phyloP scores from a whole-genome alignment of 495 filamentous ascomycete species.

The Chaetomidium leptoderma region DNA sequence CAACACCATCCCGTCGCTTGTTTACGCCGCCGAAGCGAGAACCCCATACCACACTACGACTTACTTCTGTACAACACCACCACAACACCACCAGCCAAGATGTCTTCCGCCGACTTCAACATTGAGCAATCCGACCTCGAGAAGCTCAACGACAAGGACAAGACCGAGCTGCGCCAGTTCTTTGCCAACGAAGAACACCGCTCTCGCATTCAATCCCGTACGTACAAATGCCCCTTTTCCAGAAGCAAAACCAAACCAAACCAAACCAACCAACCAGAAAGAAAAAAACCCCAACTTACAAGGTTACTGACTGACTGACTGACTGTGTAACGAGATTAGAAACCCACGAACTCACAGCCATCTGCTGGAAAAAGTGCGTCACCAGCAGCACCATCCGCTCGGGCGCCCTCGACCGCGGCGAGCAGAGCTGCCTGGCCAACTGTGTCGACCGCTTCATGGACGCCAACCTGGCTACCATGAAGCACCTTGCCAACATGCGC shows the following conservation, averaged over 20 bases:
- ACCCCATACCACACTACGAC: neutral
- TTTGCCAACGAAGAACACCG: constrained; percentile 78
- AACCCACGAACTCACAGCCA: constrained; percentile 77
- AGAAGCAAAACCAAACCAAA: neutral
- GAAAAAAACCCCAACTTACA: neutral
- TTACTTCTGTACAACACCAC: neutral
- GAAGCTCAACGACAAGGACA: constrained; percentile 75
- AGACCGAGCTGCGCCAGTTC: constrained; percentile 79
- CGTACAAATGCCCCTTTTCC: constrained; percentile 32
- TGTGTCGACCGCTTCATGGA: constrained; percentile 94
- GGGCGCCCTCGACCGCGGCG: constrained; percentile 63
- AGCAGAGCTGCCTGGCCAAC: constrained; percentile 80
- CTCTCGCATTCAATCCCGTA: constrained; percentile 72
- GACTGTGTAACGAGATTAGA: constrained; percentile 47
- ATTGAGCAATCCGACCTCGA: constrained; percentile 53
- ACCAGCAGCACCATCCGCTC: constrained; percentile 56
- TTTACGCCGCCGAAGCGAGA: neutral
- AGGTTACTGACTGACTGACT: no score
- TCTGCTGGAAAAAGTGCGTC: constrained; percentile 90
- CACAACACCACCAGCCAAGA: constrained; percentile 20
- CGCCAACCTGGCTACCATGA: constrained; percentile 71
- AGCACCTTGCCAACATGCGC: constrained; percentile 61
- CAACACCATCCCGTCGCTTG: neutral
- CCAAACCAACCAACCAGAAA: neutral
- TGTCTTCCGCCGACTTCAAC: constrained; percentile 31